These are phyloP conservation scores for Colletotrichum sublineola DNA, from an alignment of 2,329 filamentous ascomycete genomes.

Conservation along the genomic window DNA sequence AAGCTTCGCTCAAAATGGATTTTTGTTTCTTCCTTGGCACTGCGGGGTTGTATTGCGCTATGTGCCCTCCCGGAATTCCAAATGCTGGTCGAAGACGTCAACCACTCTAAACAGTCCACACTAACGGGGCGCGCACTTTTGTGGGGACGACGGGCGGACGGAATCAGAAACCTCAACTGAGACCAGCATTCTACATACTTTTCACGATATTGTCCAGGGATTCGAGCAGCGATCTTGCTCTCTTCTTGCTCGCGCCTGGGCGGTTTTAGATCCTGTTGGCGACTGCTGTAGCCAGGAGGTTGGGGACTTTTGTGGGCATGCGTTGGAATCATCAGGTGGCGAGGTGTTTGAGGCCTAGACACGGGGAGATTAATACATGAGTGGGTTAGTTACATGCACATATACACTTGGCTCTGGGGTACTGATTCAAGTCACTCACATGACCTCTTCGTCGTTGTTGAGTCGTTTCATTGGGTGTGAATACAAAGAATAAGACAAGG, in stretches of 20 bases:
- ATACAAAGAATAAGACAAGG: background rate
- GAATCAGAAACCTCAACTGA: constrained; percentile 6
- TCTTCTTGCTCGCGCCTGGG: background rate
- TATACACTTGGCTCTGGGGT: background rate
- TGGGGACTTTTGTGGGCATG: background rate
- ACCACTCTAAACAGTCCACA: background rate
- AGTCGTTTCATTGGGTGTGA: background rate
- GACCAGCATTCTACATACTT: background rate
- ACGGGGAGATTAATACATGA: background rate
- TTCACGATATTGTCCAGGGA: background rate
- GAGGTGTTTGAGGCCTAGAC: constrained; percentile 1
- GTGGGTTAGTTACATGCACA: background rate
- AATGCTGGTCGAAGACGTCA: background rate
- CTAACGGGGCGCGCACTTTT: background rate
- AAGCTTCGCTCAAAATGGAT: constrained; percentile 22
- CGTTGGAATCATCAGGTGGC: background rate
- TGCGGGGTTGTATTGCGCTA: background rate
- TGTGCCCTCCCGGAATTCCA: background rate
- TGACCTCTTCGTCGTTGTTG: background rate
- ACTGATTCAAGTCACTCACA: background rate
- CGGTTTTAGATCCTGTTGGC: constrained; percentile 13
- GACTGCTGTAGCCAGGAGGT: background rate
- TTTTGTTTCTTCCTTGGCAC: background rate
- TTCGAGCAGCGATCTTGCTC: background rate
- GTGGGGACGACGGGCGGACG: background rate